phyloP scores from a whole-genome alignment of 2,329 filamentous ascomycete genomes.

The Botrytis pseudocinerea region DNA sequence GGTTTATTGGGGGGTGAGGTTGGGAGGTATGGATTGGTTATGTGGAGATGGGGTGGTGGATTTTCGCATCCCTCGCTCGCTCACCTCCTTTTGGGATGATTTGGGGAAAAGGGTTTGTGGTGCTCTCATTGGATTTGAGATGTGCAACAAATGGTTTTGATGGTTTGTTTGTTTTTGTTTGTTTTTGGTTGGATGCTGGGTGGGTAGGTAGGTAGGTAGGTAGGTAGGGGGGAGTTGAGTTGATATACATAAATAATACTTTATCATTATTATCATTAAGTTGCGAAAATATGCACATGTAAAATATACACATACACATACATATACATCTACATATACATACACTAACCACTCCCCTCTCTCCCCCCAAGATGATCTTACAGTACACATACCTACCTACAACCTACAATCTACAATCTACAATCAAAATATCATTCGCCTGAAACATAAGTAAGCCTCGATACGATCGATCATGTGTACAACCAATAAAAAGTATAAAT shows the following conservation, averaged over 20 bases:
- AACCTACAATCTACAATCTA: too few relatives aligned
- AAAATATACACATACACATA: neutral
- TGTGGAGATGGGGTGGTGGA: neutral
- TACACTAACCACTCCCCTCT: too few relatives aligned
- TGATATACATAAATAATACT: neutral
- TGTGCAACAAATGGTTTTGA: neutral
- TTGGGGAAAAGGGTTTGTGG: too few relatives aligned
- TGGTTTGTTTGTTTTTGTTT: neutral
- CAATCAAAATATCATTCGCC: neutral
- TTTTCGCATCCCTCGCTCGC: neutral
- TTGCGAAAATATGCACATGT: neutral
- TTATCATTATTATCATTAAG: neutral
- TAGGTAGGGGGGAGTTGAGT: neutral
- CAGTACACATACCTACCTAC: too few relatives aligned
- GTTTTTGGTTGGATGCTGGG: neutral
- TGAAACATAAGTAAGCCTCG: neutral
- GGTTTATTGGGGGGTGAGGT: neutral
- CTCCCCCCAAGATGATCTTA: too few relatives aligned
- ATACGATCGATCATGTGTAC: too few relatives aligned
- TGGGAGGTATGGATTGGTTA: neutral
- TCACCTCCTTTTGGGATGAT: neutral
- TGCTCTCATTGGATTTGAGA: neutral
- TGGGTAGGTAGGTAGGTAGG: neutral
- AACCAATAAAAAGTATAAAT: neutral
- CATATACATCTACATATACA: too few relatives aligned